Evolutionary conservation across 345 rosid genomes (phyloP), one percentile per base, ranked within the genome.

Genomic region (Carallia pectinifolia): DNA sequence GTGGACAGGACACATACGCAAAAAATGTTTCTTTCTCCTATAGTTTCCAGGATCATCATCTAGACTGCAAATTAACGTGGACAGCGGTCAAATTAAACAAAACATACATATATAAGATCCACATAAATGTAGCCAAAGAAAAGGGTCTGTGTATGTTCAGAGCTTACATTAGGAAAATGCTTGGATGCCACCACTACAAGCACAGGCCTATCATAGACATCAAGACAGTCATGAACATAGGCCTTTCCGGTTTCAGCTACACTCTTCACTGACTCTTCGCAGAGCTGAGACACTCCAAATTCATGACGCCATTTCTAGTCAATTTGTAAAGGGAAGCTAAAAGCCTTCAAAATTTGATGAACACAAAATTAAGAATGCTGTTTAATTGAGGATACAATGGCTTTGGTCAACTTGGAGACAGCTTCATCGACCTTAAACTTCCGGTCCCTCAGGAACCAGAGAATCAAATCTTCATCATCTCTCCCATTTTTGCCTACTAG

Each of bases 391-490:
- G 95, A 90, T 91, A 91, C 96, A 61, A 86, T 90, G 75, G 97
- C 89, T 79, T 82, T 91, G 73, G 85, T 75, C 74, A 91, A 80
- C 81, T 87, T 91, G 8, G 81, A 38, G 47, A 83, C 66, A 0
- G 97, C 87, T 68, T 86, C 89, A 53, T 91, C 90, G 0, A 85
- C 84, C 0, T 88, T 88, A 77, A 86, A 91, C 56, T 75, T 87
- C 65, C 92, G 78, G 76, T 95, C 97, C 82, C 81, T 86, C 19
- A 92, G 67, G 73, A 86, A 95, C 99, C 99, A 87, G 4, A 88
- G 85, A 53, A 92, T 92, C 97, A 92, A 86, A 31, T 88, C 93
- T 69, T 92, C 97, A 81, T 94, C 99, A 68, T 92, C 92, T 84
- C 97, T 84, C 66, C 97, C 99, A 77, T 90, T 75, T 80, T 81